phyloP scores from a whole-genome alignment of 257 asterid genomes.

The Ophiorrhiza pumila region DNA sequence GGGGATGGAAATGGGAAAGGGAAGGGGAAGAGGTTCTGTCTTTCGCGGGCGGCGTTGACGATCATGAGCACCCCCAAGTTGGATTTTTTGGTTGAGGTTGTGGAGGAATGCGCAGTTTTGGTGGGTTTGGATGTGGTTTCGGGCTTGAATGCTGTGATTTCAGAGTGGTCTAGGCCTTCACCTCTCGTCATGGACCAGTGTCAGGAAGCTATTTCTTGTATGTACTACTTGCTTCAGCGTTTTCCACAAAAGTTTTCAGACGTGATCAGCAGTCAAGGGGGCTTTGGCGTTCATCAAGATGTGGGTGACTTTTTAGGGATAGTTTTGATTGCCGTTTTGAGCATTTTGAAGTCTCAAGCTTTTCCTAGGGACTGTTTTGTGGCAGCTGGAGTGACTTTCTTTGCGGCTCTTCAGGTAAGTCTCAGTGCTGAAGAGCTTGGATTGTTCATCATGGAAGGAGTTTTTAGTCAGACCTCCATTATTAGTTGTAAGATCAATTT shows the following conservation, averaged over 20 bases:
- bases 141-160: slow-evolving; percentile 56
- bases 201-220: slow-evolving; percentile 93
- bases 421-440: slow-evolving; percentile 67
- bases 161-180: slow-evolving; percentile 74
- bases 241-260: slow-evolving; percentile 54
- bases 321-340: slow-evolving; percentile 46
- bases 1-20: slow-evolving; percentile 49
- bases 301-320: slow-evolving; percentile 38
- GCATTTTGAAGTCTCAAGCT: slow-evolving; percentile 58
- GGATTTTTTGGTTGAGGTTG: slow-evolving; percentile 72
- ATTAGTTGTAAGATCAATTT: slow-evolving; percentile 28
- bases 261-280: too few relatives aligned
- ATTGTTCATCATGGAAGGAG: slow-evolving; percentile 59
- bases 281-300: slow-evolving; percentile 12
- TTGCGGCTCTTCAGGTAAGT: slow-evolving; percentile 78
- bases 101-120: slow-evolving; percentile 69
- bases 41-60: slow-evolving; percentile 81
- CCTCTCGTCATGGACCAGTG: slow-evolving; percentile 94
- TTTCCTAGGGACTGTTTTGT: slow-evolving; percentile 92
- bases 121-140: slow-evolving; percentile 71
- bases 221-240: slow-evolving; percentile 88
- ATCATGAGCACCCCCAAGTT: slow-evolving; percentile 89
- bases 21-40: slow-evolving; percentile 69
- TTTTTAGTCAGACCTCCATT: slow-evolving; percentile 52
- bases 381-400: slow-evolving; percentile 94